Evolutionary conservation across 1,139 yeast genomes (phyloP).

Genomic region (Taphrina pruni): DNA sequence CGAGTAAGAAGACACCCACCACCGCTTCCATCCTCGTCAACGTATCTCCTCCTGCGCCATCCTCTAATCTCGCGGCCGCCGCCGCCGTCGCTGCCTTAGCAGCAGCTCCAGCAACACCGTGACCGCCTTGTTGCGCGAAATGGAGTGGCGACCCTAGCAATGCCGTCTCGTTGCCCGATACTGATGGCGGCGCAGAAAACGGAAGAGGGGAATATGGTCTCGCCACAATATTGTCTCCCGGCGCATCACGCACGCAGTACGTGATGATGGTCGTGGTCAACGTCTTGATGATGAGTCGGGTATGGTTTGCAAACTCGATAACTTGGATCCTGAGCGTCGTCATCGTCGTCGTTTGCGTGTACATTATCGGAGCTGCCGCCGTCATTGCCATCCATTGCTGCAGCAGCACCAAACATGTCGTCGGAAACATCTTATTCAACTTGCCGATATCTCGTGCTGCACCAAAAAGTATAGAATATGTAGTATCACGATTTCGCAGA

Average conservation of each 20-base stretch:
- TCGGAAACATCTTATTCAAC: no score
- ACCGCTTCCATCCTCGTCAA: background rate
- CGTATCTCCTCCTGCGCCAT: no score
- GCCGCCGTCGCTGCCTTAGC: background rate
- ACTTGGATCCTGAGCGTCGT: constrained; percentile 9
- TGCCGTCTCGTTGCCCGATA: no score
- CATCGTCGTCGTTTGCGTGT: background rate
- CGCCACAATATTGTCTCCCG: background rate
- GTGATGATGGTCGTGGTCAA: constrained; percentile 6
- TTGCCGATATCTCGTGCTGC: no score
- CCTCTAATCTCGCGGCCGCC: background rate
- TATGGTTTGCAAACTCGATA: constrained; percentile 23
- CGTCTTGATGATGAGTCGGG: constrained; percentile 18
- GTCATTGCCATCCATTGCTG: background rate
- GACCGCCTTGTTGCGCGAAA: no score
- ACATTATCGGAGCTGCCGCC: constrained; percentile 11
- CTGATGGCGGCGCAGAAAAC: background rate
- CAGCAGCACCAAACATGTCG: no score
- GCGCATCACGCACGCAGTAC: background rate
- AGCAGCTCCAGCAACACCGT: background rate
- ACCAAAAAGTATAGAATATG: no score
- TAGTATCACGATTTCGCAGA: no score
- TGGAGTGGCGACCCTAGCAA: no score
- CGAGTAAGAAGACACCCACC: background rate
- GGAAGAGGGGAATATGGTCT: background rate